phyloP scores from a whole-genome alignment of 306 rosid genomes.

The Mimosa bimucronata region DNA sequence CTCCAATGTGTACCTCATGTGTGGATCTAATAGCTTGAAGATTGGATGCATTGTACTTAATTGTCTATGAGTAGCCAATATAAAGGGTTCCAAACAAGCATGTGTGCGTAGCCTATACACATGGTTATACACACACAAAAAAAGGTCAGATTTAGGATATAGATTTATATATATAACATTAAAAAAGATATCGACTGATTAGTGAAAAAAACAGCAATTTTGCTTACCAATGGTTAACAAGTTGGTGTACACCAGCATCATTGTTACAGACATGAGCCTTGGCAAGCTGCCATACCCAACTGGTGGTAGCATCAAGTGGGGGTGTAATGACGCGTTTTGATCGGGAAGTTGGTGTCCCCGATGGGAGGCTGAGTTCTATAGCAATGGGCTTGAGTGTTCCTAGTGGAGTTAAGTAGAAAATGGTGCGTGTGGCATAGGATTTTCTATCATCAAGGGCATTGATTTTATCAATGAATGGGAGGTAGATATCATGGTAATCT shows the following conservation, averaged over 20 bases:
- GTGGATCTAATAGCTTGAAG: conserved; percentile 86
- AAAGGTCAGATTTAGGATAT: background rate
- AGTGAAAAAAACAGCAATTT: background rate
- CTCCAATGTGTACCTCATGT: conserved; percentile 93
- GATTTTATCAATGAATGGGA: conserved; percentile 81
- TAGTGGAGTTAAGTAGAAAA: conserved; percentile 63
- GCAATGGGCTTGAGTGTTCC: conserved; percentile 88
- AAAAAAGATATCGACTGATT: background rate
- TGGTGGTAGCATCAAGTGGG: conserved; percentile 74
- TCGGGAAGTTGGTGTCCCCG: conserved; percentile 55
- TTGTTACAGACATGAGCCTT: conserved; percentile 90
- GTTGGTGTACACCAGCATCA: conserved; percentile 97
- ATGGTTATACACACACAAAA: background rate
- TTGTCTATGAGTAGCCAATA: conserved; percentile 86
- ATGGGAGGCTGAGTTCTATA: conserved; percentile 89
- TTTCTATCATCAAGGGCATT: conserved; percentile 90
- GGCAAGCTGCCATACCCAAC: conserved; percentile 93
- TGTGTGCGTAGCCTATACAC: conserved; percentile 80
- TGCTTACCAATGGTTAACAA: conserved; percentile 84
- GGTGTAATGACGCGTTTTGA: conserved; percentile 75
- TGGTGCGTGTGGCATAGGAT: conserved; percentile 85
- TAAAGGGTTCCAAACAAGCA: conserved; percentile 78
- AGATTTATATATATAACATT: too few relatives aligned
- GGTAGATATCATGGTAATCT: conserved; percentile 84
- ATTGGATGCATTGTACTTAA: conserved; percentile 94